Conservation (phyloP, 2,329 filamentous ascomycete genomes). For the Pseudocercospora eumusae region DNA sequence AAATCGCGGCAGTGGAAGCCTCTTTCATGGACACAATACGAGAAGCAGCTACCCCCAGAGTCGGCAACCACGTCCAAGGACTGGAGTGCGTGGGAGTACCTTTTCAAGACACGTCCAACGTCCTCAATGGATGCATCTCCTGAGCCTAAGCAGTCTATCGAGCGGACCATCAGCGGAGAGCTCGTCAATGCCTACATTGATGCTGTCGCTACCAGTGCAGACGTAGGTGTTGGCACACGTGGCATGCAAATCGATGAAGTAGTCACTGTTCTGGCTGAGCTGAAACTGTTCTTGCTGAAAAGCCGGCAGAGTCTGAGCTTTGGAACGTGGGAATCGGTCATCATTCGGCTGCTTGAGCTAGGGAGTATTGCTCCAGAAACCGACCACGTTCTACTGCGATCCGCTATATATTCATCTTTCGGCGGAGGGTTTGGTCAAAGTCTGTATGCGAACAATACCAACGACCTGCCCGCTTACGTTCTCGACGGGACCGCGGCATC, state of each 20-base stretch:
- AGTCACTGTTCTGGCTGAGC: slow-evolving; percentile 39
- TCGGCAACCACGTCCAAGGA: slow-evolving; percentile 28
- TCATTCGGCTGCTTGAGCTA: slow-evolving; percentile 56
- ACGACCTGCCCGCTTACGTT: slow-evolving; percentile 43
- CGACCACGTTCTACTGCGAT: slow-evolving; percentile 48
- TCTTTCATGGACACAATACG: slow-evolving; percentile 47
- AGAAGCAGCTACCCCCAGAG: slow-evolving; percentile 34
- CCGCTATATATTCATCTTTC: slow-evolving; percentile 37
- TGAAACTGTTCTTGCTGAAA: slow-evolving; percentile 25
- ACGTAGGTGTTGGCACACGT: slow-evolving; percentile 46
- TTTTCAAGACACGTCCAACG: slow-evolving; percentile 34
- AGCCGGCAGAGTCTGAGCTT: slow-evolving; percentile 43
- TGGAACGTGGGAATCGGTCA: slow-evolving; percentile 48
- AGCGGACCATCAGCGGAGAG: slow-evolving; percentile 59
- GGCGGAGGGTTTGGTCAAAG: slow-evolving; percentile 47
- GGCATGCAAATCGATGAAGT: slow-evolving; percentile 42
- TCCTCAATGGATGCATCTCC: slow-evolving; percentile 26
- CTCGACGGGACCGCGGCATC: slow-evolving; percentile 48
- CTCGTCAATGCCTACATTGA: slow-evolving; percentile 59
- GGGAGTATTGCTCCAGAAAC: slow-evolving; percentile 48
- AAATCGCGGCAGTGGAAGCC: slow-evolving; percentile 34
- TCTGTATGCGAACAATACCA: slow-evolving; percentile 41
- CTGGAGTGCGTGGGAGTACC: slow-evolving; percentile 38
- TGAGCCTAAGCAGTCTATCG: slow-evolving; percentile 32
- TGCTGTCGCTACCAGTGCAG: slow-evolving; percentile 50